phyloP scores from a whole-genome alignment of 129 eudicot species.

The Chrysanthemum seticuspe region DNA sequence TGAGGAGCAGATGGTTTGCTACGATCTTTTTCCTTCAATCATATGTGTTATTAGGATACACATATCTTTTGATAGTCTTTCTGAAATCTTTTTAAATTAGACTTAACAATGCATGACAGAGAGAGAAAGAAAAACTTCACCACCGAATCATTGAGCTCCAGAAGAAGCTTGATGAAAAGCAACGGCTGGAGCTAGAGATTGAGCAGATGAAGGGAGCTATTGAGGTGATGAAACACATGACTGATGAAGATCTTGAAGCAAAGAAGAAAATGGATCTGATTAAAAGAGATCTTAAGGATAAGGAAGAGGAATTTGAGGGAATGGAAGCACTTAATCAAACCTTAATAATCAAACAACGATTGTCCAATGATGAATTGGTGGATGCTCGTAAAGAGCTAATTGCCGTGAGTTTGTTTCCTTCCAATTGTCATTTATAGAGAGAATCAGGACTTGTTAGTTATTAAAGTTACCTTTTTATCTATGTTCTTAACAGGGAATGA shows the following conservation, averaged over 20 bases:
- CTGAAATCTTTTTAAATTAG: not conserved
- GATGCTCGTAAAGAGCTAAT: constrained; percentile 74
- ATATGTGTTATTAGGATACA: not conserved
- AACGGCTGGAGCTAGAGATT: constrained; percentile 49
- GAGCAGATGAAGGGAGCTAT: constrained; percentile 49
- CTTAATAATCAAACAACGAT: constrained; percentile 49
- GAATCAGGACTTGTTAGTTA: no score
- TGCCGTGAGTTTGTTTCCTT: constrained; percentile 36
- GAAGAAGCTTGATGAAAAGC: constrained; percentile 59
- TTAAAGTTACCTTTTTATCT: no score
- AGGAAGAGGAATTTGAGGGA: constrained; percentile 51
- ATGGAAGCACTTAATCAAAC: constrained; percentile 47
- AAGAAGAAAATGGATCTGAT: constrained; percentile 25
- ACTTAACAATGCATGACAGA: constrained; percentile 31
- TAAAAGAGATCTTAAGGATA: constrained; percentile 44
- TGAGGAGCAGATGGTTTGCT: constrained; percentile 27
- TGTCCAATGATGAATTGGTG: constrained; percentile 57
- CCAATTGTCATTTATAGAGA: no score
- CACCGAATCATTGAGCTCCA: constrained; percentile 49
- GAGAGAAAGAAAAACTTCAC: constrained; percentile 54
- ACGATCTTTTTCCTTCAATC: not conserved
- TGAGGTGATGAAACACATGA: constrained; percentile 54
- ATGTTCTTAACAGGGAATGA: constrained; percentile 35
- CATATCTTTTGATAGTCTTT: constrained; percentile 11
- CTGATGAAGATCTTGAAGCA: constrained; percentile 42